Base-by-base conservation (phyloP, 1,139 yeast species). In the Pichia cactophila region DNA sequence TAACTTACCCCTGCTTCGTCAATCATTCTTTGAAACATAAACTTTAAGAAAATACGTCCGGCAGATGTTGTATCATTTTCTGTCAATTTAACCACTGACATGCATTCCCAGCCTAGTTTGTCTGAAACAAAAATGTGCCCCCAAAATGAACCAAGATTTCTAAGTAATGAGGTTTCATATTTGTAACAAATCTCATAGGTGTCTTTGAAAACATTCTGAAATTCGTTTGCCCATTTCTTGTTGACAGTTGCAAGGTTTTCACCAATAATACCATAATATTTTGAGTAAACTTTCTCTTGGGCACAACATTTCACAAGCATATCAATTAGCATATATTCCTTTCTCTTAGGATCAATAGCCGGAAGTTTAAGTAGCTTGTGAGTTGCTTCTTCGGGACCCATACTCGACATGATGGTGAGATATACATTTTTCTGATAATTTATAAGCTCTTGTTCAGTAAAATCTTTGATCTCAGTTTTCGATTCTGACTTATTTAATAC, bases 361-460 rank as follows among this genome's bases (percentile, higher is more conserved):
- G 72, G 66, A 17, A 83, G 61, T 59, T 75, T 76, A 42, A 86
- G 59, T 12, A 92, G 68, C 63, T 90, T 90, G 65, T 90, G 97
- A 0, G 87, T 89, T 0, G 96, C 94, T 70, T 92, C 99, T 57
- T 88, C 96, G 3, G 92, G 82, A 1, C 95, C 83, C 81, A 90
- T 78, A 50, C 96, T 83, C n/a, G 97, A 87, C 86, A 87, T 89
- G 33, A 92, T 71, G 0, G 94, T 83, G 44, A 89, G 70, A 59
- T 90, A 90, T 2, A 90, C 85, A 1, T 78, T 77, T 60, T 88
- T 86, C 56, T 88, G 86, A 56, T 79, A 78, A 46, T 79, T 78
- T 3, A 80, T 70, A 37, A 81, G 65, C 39, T 80, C 81, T 1
- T 81, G 68, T 49, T 83, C 84, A 0, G 96, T 84, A 74, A 85